Evolutionary conservation across 2,329 filamentous ascomycete species (phyloP), one percentile per base, ranked within the genome.

Genomic region (Fusarium sarcochroum): DNA sequence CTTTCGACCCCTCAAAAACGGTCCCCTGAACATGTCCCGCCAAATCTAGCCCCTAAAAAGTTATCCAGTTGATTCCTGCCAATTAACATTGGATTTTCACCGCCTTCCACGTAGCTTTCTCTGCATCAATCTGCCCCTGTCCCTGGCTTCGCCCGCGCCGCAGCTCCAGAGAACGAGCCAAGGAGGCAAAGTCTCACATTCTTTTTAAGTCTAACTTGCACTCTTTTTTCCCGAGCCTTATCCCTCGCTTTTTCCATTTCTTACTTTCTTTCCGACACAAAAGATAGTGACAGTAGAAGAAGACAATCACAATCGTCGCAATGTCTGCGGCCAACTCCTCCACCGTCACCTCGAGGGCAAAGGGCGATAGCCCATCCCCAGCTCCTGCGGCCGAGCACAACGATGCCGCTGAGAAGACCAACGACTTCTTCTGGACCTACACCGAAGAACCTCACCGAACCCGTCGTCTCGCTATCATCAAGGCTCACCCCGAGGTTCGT

Each of bases 391-490:
- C 25, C 5, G 61, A 58, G n/a, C 53, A 64, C 41, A 58, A 70
- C n/a, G 63, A 73, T 18, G 64, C 47, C 34, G 49, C 69, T 37
- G 65, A 73, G 21, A 67, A 75, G 48, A 76, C 81, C 58, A 76
- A 82, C 60, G 80, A 86, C 79, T 98, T 98, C 86, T 97, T 97
- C 83, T 98, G 97, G 96, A 97, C 96, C 40, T 98, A 99, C 78
- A 98, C 96, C 11, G 96, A 99, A 80, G 96, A 99, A 82, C 96
- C 96, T 66, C 96, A 99, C 81, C 89, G 94, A 72, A 96, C 95
- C 32, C 87, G 96, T 73, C 89, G 96, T 58, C 89, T 95, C 73
- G 93, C 94, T 66, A 99, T 99, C 75, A 98, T 99, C 82, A 98
- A 98, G 84, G 94, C 95, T 56, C 95, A 99, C 78, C 96, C 96